A percentile compares a stretch with the other conserved stretches of the same genome.
phyloP scores from a whole-genome alignment of 768 basidiomycete genomes.

The Tricholoma sp. region DNA sequence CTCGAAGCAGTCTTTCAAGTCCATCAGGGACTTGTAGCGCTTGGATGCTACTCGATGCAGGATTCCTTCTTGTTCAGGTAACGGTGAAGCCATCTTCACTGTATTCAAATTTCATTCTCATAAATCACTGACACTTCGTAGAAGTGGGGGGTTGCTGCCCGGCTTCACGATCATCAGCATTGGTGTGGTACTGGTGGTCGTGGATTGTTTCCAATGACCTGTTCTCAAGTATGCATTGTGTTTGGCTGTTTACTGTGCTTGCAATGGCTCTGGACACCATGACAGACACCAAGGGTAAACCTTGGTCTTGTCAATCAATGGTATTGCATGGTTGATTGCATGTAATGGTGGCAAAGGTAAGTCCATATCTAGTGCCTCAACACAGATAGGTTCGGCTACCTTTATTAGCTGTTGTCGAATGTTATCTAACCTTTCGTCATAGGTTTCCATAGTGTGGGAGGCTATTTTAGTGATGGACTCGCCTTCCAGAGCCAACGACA shows the following conservation, averaged over 20 bases:
- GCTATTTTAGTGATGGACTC: constrained; percentile 3
- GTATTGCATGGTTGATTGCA: constrained; percentile 37
- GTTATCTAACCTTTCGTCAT: constrained; percentile 11
- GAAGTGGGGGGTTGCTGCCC: constrained; percentile 6
- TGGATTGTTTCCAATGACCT: constrained; percentile 26
- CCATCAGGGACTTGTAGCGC: constrained; percentile 23
- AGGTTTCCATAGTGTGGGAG: constrained; percentile 2
- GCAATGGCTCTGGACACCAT: constrained; percentile 32
- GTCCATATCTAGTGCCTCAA: constrained; percentile 21
- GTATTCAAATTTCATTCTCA: constrained; percentile 30
- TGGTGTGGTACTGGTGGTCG: constrained; percentile 29
- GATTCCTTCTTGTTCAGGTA: constrained; percentile 23
- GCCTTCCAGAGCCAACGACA: constrained; percentile 17
- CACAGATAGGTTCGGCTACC: constrained; percentile 22
- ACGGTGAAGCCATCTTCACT: constrained; percentile 19
- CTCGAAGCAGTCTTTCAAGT: constrained; percentile 34
- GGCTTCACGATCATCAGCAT: constrained; percentile 27
- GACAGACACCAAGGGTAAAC: constrained; percentile 30
- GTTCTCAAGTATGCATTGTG: constrained; percentile 22
- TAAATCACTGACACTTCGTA: constrained; percentile 22
- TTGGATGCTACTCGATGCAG: constrained; percentile 15
- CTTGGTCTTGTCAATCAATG: constrained; percentile 21
- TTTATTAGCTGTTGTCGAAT: constrained; percentile 12
- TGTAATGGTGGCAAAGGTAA: constrained; percentile 28
- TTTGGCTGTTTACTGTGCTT: constrained; percentile 25